Conservation (phyloP, 2,329 filamentous ascomycete species). For the Fusarium liriodendri region DNA sequence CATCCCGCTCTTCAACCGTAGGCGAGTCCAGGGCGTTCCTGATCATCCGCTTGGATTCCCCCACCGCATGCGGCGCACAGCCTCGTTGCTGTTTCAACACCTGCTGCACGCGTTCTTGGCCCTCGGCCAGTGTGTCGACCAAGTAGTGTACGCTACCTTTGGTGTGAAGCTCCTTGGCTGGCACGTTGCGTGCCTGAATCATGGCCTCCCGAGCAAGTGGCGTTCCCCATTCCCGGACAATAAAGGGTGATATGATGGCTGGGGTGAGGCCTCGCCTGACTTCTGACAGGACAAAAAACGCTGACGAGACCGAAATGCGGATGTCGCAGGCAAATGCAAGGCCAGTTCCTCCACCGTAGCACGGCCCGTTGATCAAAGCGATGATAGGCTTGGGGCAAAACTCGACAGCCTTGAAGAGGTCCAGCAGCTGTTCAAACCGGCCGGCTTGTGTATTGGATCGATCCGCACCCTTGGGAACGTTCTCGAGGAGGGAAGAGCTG, state of each 20-base stretch:
- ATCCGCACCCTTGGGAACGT: neutral
- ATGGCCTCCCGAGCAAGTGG: neutral
- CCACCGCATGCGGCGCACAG: neutral
- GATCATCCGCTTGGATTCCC: neutral
- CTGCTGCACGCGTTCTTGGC: neutral
- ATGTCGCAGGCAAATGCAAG: neutral
- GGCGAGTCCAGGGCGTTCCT: neutral
- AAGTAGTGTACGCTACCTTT: neutral
- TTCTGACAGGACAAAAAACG: neutral
- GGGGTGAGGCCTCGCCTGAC: neutral
- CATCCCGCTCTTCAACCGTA: neutral
- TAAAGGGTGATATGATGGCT: neutral
- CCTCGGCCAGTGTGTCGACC: neutral
- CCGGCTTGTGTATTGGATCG: neutral
- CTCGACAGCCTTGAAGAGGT: neutral
- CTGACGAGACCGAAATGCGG: neutral
- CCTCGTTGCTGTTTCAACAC: neutral
- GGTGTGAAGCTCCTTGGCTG: neutral
- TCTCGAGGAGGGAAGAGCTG: neutral
- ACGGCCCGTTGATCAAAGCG: neutral
- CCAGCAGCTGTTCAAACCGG: neutral
- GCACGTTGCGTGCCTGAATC: neutral
- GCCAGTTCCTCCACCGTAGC: neutral
- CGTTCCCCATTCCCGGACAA: neutral
- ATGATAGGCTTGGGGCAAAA: neutral